Base-by-base conservation (phyloP, 1,284 basidiomycete genomes). In the Cutaneotrichosporon arboriforme region DNA sequence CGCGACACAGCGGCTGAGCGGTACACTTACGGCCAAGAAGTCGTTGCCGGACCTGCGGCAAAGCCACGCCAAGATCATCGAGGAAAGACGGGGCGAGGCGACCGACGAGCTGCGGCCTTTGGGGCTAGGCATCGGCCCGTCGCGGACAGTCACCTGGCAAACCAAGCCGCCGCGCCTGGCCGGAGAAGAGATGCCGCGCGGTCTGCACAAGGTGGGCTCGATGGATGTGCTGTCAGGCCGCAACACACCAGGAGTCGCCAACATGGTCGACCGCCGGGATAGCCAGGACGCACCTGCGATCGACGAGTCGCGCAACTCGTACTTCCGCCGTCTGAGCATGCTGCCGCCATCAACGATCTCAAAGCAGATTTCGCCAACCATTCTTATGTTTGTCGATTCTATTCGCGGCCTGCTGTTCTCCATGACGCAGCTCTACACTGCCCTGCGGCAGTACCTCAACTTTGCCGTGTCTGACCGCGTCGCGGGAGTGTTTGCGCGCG, bases 401-500 rank as follows among this genome's bases (percentile, higher is more conserved):
- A 85, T 90, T 43, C 86, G 94, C 23, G 92, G 90, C 13, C 84
- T 98, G 42, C 81, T 97, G 18, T 98, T 97, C 69, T 87, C 91
- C 1, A 80, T 94, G 51, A 90, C 89, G 26, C 93, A 97, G 74
- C 84, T 97, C 26, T 88, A 97, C 68, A 84, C 90, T 57, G 86
- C 90, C 0, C 77, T 99, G 22, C 84, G 89, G 54, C 89, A 96
- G 65, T 96, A 94, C 74, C 86, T 88, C 46, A 81, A 85, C 14
- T 88, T 90, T 61, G 87, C 87, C 20, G 84, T 86, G 49, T 87
- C 93, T 66, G 90, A 93, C 57, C 83, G 90, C n/a, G 72, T 96
- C 33, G 84, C 88, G 12, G 83, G 84, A 4, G 82, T 90, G 4
- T 79, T 97, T 55, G 79, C 83, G 47, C 87, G 90, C 65, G 87